Percentiles rank a stretch among this genome's conserved stretches.
phyloP scores from a whole-genome alignment of 371 early-diverging fungal species.

The Apophysomyces trapeziformis region DNA sequence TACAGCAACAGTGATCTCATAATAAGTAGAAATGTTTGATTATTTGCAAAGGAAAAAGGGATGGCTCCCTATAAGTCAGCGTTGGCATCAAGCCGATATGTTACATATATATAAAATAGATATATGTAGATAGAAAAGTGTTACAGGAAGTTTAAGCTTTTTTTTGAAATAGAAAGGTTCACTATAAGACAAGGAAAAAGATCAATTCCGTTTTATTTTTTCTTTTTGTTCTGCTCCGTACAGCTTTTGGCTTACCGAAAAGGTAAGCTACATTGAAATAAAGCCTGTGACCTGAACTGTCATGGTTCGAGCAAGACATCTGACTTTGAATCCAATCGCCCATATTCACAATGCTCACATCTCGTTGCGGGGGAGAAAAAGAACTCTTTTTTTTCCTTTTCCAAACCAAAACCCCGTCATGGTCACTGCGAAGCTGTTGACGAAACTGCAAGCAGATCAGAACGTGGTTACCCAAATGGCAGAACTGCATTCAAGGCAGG shows the following conservation, averaged over 20 bases:
- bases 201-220: neutral
- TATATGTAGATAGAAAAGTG: too few species aligned
- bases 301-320: neutral
- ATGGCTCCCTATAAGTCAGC: too few species aligned
- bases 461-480: conserved; percentile 46
- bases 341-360: neutral
- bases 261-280: too few species aligned
- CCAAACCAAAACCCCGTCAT: conserved; percentile 21
- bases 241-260: too few species aligned
- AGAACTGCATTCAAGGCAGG: conserved; percentile 46
- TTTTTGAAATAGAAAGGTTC: neutral
- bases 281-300: too few species aligned
- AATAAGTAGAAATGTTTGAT: too few species aligned
- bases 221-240: too few species aligned
- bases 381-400: conserved; percentile 1
- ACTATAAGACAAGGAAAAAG: neutral
- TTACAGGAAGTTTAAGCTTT: neutral
- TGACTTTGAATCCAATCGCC: conserved; percentile 8
- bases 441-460: conserved; percentile 47
- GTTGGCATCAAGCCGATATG: too few species aligned
- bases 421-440: conserved; percentile 51
- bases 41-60: too few species aligned
- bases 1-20: too few species aligned
- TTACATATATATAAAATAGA: too few species aligned
- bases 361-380: neutral